A percentile compares a stretch with the other conserved stretches of the same genome.
Conservation (phyloP, 2,329 filamentous ascomycete genomes). For the Xylariaceae sp. region DNA sequence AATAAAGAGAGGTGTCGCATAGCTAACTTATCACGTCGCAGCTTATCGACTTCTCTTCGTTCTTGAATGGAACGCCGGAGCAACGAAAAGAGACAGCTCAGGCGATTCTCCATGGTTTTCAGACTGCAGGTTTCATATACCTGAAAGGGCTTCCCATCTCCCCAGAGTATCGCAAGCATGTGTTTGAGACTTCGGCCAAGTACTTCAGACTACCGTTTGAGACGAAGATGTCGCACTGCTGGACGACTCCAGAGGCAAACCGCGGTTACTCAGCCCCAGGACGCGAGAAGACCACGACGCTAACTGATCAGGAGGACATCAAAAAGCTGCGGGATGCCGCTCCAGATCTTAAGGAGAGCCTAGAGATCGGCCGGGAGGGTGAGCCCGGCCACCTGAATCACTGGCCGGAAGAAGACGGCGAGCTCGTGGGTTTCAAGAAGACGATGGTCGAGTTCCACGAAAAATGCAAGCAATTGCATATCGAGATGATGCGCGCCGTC, state of each 20-base stretch:
- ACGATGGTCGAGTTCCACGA: conserved; percentile 78
- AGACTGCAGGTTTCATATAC: conserved; percentile 88
- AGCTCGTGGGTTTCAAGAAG: conserved; percentile 67
- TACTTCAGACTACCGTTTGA: conserved; percentile 72
- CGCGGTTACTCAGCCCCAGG: conserved; percentile 75
- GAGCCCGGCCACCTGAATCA: conserved; percentile 72
- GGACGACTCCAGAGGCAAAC: conserved; percentile 76
- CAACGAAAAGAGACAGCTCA: conserved; percentile 71
- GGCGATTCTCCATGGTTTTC: conserved; percentile 80
- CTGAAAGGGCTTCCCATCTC: conserved; percentile 80
- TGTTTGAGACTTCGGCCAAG: conserved; percentile 71
- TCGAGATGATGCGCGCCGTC: conserved; percentile 82
- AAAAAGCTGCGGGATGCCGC: conserved; percentile 61
- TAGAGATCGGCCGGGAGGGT: conserved; percentile 69
- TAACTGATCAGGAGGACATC: conserved; percentile 62
- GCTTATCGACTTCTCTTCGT: conserved; percentile 81
- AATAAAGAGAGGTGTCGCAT: neutral
- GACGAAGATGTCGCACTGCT: conserved; percentile 70
- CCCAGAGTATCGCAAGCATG: conserved; percentile 60
- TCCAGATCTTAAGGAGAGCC: conserved; percentile 71
- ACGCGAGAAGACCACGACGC: conserved; percentile 72
- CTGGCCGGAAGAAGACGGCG: conserved; percentile 69
- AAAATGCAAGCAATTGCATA: conserved; percentile 76
- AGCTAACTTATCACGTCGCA: conserved; percentile 44
- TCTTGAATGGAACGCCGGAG: conserved; percentile 66